Percentiles rank a stretch among this genome's conserved stretches.
phyloP scores from a whole-genome alignment of 2,329 filamentous ascomycete genomes.

The Fusarium tupiense region DNA sequence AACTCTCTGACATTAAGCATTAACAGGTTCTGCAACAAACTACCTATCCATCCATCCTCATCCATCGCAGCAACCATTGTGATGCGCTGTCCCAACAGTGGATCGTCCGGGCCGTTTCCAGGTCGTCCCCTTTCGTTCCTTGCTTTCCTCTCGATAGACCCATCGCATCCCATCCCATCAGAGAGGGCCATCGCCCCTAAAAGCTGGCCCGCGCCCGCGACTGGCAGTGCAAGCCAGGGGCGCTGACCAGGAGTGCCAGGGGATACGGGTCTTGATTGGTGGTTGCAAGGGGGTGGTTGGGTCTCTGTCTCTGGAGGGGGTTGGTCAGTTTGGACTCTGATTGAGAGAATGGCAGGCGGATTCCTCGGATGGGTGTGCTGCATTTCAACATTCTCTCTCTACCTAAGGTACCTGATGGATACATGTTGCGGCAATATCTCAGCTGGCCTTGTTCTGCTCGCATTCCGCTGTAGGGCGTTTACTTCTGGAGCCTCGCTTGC shows the following conservation, averaged over 20 bases:
- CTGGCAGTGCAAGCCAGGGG: conserved; percentile 31
- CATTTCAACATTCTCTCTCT: neutral
- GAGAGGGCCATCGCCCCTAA: conserved; percentile 26
- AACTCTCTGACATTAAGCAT: conserved; percentile 3
- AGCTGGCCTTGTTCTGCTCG: conserved; percentile 15
- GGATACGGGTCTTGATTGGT: conserved; percentile 24
- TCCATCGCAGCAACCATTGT: neutral
- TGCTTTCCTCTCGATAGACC: conserved; percentile 25
- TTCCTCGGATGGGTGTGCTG: conserved; percentile 24
- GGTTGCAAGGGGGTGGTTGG: conserved; percentile 5
- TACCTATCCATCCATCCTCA: neutral
- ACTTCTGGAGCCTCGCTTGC: neutral
- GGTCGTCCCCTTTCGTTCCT: conserved; percentile 33
- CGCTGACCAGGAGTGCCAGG: conserved; percentile 19
- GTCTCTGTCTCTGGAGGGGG: conserved; percentile 24
- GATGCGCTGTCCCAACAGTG: conserved; percentile 28
- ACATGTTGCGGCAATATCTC: conserved; percentile 12
- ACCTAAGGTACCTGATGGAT: conserved; percentile 10
- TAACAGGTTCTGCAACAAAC: neutral
- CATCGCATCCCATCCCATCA: conserved; percentile 20
- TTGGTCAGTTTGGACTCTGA: conserved; percentile 25
- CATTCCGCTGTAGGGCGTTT: neutral
- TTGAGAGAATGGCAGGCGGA: conserved; percentile 24
- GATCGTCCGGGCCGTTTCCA: conserved; percentile 33
- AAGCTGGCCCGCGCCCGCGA: conserved; percentile 30